A percentile compares a stretch with the other conserved stretches of the same genome.
Conservation (phyloP, 257 asterid genomes). For the Voacanga thouarsii region DNA sequence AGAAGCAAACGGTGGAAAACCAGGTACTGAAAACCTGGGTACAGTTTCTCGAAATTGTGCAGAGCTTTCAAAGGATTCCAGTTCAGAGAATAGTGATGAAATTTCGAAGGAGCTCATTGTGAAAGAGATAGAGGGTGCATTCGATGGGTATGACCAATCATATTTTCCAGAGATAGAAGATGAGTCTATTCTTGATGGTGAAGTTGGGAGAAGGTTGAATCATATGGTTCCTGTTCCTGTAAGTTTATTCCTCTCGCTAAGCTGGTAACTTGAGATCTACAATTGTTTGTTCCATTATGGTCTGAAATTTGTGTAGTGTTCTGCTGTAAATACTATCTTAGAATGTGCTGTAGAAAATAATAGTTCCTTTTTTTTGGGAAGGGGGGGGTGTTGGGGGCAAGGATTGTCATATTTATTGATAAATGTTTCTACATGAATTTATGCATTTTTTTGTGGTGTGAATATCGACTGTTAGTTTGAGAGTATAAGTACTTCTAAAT, state of each 20-base stretch:
- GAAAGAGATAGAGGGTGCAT: constrained; percentile 29
- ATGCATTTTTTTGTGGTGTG: background rate
- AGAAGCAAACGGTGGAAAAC: too few relatives aligned
- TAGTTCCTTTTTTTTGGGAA: background rate
- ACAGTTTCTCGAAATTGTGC: too few relatives aligned
- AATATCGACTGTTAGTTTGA: background rate
- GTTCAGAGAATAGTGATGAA: too few relatives aligned
- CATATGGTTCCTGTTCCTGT: constrained; percentile 80
- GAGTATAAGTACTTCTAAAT: background rate
- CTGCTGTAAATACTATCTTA: background rate
- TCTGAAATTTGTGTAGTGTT: background rate
- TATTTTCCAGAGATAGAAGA: constrained; percentile 60
- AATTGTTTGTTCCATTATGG: background rate
- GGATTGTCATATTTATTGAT: background rate
- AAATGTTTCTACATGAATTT: background rate
- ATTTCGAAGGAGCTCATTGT: too few relatives aligned
- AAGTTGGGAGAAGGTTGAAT: constrained; percentile 72
- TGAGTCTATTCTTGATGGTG: constrained; percentile 79
- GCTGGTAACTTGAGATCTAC: background rate
- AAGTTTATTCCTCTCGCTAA: constrained; percentile 28
- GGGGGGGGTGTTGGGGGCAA: too few relatives aligned
- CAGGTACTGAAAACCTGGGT: too few relatives aligned
- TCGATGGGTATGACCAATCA: constrained; percentile 22
- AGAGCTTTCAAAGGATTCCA: too few relatives aligned
- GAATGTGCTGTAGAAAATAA: background rate